Evolutionary conservation across 257 asterid genomes (phyloP).

Genomic region (Solanum neorickii): DNA sequence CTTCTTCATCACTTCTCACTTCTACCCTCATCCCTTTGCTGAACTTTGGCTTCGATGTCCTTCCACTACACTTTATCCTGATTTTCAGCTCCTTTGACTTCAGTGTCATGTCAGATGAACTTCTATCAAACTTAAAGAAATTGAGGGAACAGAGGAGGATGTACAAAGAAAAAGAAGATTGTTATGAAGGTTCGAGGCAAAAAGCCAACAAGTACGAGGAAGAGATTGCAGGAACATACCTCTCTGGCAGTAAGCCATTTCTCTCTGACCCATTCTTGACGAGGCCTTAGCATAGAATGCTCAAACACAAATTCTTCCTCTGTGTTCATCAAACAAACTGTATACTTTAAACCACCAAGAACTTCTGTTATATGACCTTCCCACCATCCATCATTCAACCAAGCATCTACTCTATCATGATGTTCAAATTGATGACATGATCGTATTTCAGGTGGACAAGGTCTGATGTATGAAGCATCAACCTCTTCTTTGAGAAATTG

Average conservation of each 20-base stretch:
- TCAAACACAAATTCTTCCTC: conserved; percentile 21
- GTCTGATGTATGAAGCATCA: conserved; percentile 27
- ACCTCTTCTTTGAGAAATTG: conserved; percentile 33
- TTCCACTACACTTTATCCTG: conserved; percentile 20
- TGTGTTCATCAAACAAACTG: conserved; percentile 14
- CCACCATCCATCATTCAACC: conserved; percentile 51
- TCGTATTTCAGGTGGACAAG: conserved; percentile 23
- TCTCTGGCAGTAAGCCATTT: conserved; percentile 28
- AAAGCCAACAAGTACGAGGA: neutral
- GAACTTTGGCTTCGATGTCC: conserved; percentile 16
- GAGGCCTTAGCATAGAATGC: conserved; percentile 36
- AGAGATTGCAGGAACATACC: conserved; percentile 10
- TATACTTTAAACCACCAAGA: conserved; percentile 13
- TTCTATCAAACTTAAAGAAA: conserved; percentile 1
- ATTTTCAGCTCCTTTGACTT: conserved; percentile 12
- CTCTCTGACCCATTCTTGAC: conserved; percentile 40
- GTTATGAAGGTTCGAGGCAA: neutral
- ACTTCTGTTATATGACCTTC: conserved; percentile 29
- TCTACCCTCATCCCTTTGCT: conserved; percentile 45
- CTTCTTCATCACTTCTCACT: conserved; percentile 54
- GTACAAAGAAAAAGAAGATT: neutral
- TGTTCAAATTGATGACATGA: conserved; percentile 18
- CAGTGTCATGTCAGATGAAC: conserved; percentile 3
- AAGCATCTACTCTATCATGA: conserved; percentile 39
- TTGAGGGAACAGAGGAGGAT: neutral